Base-by-base conservation (phyloP, 2,329 filamentous ascomycete genomes). In the Fusarium sp. region DNA sequence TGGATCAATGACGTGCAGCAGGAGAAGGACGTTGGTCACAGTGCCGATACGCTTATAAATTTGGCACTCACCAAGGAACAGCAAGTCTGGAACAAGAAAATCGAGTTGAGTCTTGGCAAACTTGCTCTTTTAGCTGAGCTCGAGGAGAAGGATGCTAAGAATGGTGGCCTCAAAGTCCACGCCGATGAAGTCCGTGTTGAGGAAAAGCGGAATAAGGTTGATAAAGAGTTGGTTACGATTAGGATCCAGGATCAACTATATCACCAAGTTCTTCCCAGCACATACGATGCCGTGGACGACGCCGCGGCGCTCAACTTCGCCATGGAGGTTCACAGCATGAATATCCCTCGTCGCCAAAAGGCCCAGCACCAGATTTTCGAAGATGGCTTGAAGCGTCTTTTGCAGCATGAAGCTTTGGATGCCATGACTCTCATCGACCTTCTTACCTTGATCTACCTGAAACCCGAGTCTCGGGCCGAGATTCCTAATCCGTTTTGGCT, bases 1-100 rank as follows among this genome's bases (percentile, higher is more conserved):
- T 99, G 96, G 96, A 97, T 99, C 81, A 97, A 99, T 77, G 94
- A 98, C 76, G 86, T 98, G 9, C 85, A 89, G 63, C 86, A 87
- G 26, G 92, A 96, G 76, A 85, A 89, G 61, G 89, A 97, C 72
- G 93, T 93, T 67, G 83, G 87, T 13, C 86, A 88, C 57, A 94
- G 95, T 12, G 90, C 91, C 7, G 82, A 88, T 41, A 91, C 90
- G 1, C 84, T 99, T 46, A 83, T 92, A 42, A 83, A 88, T 9
- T 84, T 94, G 20, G 94, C 92, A 0, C 82, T 90, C 20, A 84
- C 85, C 50, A 88, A 89, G 55, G 94, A 97, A 77, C 86, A 88
- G 53, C 91, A 94, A 72, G 81, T 96, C 6, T 98, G 95, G 95
- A 93, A 89, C 80, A 97, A 97, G 82, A 96, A 97, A 78, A 92